phyloP scores from a whole-genome alignment of 257 asterid genomes.

The Capsicum pubescens region DNA sequence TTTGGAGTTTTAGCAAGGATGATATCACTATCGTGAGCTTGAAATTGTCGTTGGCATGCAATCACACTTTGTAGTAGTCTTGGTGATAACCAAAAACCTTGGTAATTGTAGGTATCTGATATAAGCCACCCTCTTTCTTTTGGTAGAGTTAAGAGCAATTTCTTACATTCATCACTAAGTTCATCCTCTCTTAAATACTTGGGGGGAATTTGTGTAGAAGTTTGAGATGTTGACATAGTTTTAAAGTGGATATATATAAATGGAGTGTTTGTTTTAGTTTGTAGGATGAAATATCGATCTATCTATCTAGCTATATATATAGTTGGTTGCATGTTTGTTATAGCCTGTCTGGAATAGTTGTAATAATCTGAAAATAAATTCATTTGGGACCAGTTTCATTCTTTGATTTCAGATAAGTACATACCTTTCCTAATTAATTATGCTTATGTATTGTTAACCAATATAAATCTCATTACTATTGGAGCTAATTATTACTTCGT shows the following conservation, averaged over 20 bases:
- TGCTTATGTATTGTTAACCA: too few relatives aligned
- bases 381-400: too few relatives aligned
- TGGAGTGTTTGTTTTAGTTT: neutral
- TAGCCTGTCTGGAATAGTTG: too few relatives aligned
- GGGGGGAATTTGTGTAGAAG: neutral
- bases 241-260: neutral
- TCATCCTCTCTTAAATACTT: constrained; percentile 27
- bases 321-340: too few relatives aligned
- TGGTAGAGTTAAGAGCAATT: constrained; percentile 19
- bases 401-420: too few relatives aligned
- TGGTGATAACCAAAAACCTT: constrained; percentile 7
- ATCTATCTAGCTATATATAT: neutral
- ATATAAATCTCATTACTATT: too few relatives aligned
- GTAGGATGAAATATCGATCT: neutral
- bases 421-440: too few relatives aligned
- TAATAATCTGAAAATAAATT: too few relatives aligned
- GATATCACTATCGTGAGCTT: constrained; percentile 18
- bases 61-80: constrained; percentile 1
- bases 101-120: neutral
- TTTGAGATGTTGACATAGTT: neutral
- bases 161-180: neutral
- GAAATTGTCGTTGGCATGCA: constrained; percentile 21
- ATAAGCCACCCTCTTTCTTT: constrained; percentile 5
- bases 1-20: neutral
- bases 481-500: too few relatives aligned